A percentile compares a stretch with the other conserved stretches of the same genome.
Conservation (phyloP, 140 eudicot genomes). For the Flaveria floridana region DNA sequence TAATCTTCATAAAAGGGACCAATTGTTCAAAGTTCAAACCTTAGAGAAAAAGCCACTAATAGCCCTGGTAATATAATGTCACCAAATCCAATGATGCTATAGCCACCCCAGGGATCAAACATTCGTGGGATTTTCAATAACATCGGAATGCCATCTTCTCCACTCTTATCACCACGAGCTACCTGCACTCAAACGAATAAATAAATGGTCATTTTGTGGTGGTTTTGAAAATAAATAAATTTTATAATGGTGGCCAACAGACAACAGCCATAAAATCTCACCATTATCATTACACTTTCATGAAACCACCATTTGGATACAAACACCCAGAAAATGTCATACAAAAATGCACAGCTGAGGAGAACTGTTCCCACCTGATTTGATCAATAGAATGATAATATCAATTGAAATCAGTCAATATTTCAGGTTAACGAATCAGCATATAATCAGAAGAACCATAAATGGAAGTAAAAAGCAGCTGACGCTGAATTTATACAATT, state of each 20-base stretch:
- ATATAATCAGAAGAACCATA: not conserved
- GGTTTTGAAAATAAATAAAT: not conserved
- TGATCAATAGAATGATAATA: constrained; percentile 17
- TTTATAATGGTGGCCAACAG: not conserved
- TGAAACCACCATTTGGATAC: constrained; percentile 81
- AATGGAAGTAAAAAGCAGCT: constrained; percentile 17
- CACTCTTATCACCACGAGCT: constrained; percentile 97
- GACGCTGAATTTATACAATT: constrained; percentile 21
- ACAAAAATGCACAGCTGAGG: constrained; percentile 88
- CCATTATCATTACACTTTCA: constrained; percentile 99
- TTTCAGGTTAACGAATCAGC: constrained; percentile 16
- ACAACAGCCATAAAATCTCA: constrained; percentile 39
- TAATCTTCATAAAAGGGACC: constrained; percentile 12
- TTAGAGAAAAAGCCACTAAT: constrained; percentile 81
- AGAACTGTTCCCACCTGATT: constrained; percentile 95
- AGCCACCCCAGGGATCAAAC: constrained; percentile 99
- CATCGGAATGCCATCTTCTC: constrained; percentile 99
- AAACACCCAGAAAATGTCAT: constrained; percentile 98
- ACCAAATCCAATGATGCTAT: constrained; percentile 96
- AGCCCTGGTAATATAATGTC: constrained; percentile 95
- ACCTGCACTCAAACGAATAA: constrained; percentile 47
- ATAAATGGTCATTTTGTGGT: constrained; percentile 3
- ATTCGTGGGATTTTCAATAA: constrained; percentile 91
- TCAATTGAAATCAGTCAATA: constrained; percentile 25
- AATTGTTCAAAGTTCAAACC: constrained; percentile 53